phyloP scores from a whole-genome alignment of 441 rosid genomes.

The Rhodomyrtus psidioides region DNA sequence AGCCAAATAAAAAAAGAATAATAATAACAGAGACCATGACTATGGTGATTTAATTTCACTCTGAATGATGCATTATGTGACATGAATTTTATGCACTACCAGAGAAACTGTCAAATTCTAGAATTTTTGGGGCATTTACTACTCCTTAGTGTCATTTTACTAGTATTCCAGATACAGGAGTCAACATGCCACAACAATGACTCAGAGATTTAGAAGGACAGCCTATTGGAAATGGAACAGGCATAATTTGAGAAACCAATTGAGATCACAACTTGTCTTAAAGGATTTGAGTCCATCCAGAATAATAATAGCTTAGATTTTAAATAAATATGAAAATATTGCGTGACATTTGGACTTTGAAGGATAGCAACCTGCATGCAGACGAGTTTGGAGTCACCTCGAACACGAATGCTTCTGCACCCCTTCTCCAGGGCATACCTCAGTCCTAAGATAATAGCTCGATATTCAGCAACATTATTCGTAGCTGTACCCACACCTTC shows the following conservation, averaged over 20 bases:
- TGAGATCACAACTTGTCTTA: background rate
- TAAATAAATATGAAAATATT: background rate
- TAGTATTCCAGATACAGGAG: background rate
- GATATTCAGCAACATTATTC: conserved; percentile 80
- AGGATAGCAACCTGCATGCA: conserved; percentile 66
- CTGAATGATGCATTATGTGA: background rate
- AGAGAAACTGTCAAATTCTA: background rate
- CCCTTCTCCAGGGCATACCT: conserved; percentile 70
- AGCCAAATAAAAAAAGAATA: background rate
- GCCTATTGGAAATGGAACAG: background rate
- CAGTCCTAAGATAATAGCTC: conserved; percentile 71
- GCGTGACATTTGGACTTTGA: background rate
- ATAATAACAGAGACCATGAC: background rate
- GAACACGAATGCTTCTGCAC: conserved; percentile 45
- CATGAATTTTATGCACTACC: background rate
- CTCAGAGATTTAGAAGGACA: background rate
- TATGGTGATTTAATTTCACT: background rate
- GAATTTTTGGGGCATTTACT: background rate
- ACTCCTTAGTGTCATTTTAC: background rate
- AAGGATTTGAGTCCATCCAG: background rate
- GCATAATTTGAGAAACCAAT: background rate
- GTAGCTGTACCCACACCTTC: conserved; percentile 82
- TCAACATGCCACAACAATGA: background rate
- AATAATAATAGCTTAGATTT: background rate
- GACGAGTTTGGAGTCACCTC: conserved; percentile 90